Evolutionary conservation across 2,329 filamentous ascomycete genomes (phyloP).

Genomic region (Aureobasidium lini): DNA sequence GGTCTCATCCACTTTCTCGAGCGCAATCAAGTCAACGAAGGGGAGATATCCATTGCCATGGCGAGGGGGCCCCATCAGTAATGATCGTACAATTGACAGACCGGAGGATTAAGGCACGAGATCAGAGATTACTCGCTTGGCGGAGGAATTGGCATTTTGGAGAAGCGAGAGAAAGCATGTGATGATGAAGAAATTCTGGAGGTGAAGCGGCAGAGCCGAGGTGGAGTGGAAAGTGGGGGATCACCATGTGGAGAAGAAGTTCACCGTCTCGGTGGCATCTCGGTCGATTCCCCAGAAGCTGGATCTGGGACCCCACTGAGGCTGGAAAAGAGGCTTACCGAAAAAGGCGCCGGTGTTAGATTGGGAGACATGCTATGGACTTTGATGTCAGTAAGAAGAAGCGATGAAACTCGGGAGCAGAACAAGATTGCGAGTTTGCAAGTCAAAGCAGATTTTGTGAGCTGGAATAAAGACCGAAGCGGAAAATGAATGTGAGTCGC

Average conservation of each 20-base stretch:
- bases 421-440: neutral
- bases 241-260: neutral
- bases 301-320: neutral
- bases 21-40: slow-evolving; percentile 34
- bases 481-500: neutral
- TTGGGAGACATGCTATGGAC: neutral
- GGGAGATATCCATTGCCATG: slow-evolving; percentile 29
- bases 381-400: neutral
- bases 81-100: neutral
- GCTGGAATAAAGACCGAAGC: too few species aligned
- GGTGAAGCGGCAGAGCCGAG: neutral
- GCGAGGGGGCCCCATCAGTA: slow-evolving; percentile 9
- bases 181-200: neutral
- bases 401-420: neutral
- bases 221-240: neutral
- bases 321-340: neutral
- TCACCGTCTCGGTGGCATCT: slow-evolving; percentile 2
- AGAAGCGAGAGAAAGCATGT: neutral
- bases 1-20: slow-evolving; percentile 34
- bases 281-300: neutral
- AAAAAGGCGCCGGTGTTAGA: neutral
- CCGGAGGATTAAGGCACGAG: neutral
- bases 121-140: neutral
- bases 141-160: neutral
- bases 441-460: neutral